Evolutionary conservation across 805 yeast species (phyloP), one percentile per base, ranked within the genome.

Genomic region (Starmerella bombi): DNA sequence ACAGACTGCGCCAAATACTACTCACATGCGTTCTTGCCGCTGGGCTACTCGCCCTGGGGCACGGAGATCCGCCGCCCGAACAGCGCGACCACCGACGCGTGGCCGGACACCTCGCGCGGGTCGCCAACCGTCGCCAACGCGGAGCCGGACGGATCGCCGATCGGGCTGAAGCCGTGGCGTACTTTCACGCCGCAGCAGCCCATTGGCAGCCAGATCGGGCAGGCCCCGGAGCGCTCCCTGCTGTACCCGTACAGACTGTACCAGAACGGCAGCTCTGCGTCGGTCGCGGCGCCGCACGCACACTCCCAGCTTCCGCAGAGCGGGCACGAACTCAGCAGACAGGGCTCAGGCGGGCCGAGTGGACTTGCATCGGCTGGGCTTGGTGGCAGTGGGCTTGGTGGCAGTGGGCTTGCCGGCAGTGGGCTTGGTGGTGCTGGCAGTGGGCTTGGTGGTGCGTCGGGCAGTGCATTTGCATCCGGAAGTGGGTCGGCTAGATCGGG

Each of bases 21-120:
- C 43, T 31, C 51, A 25, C 53, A 51, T 38, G 53, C 54, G 34
- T 44, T 43, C 37, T 39, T 46, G 40, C 47, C 49, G 19, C 17
- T 28, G 15, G 32, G 33, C 16, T 45, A 35, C 40, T 34, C 43
- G 19, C 49, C 50, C 25, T 47, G 50, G 50, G 45, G 47, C n/a
- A 37, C 45, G 16, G 48, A 45, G 32, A 40, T 41, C 22, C 35
- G 44, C 30, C 38, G 46, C 5, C 50, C 50, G n/a, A 43, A 37
- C 33, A 38, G 41, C 29, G 48, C 50, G 15, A 32, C 46, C n/a
- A 44, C 50, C 5, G 48, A 40, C 37, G 48, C 48, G 23, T 46
- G 50, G 50, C 33, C 44, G 12, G 46, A 43, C 32, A 30, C 41
- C 25, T 22, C 42, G 22, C 38, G 47, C 20, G 38, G 22, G 20